A percentile compares a stretch with the other conserved stretches of the same genome.
Conservation (phyloP, 192 early-diverging fungal species). For the Allomyces macrogynus region DNA sequence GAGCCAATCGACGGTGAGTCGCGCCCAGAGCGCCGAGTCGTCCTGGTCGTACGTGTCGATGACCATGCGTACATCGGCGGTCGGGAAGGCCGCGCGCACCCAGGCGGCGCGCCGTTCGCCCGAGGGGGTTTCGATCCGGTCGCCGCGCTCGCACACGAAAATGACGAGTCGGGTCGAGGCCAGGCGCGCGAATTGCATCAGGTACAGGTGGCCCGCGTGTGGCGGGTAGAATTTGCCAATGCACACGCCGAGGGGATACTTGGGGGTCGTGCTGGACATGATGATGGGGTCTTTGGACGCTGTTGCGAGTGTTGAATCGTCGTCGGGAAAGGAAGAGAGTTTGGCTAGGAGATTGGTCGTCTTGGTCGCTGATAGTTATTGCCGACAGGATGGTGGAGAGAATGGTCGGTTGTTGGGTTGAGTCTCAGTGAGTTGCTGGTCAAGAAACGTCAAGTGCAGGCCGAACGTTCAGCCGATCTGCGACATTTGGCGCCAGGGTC, state of each 20-base stretch:
- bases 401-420: no score
- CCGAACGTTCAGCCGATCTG: no score
- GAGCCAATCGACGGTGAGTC: neutral
- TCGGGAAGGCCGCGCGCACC: neutral
- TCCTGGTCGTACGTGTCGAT: neutral
- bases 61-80: neutral
- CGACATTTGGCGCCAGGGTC: no score
- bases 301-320: no score
- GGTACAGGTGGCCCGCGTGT: neutral
- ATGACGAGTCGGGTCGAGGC: neutral
- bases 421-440: no score
- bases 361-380: no score
- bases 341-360: no score
- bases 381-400: no score
- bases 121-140: neutral
- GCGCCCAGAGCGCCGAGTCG: neutral
- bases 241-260: neutral
- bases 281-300: no score
- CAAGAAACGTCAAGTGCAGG: no score
- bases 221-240: neutral
- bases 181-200: neutral
- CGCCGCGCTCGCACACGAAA: neutral
- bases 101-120: neutral
- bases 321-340: no score
- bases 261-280: no score